Percentiles rank a stretch among this genome's conserved stretches.
Evolutionary conservation across 2,329 filamentous ascomycete species (phyloP).

Genomic region (Penicillium sclerotiorum): DNA sequence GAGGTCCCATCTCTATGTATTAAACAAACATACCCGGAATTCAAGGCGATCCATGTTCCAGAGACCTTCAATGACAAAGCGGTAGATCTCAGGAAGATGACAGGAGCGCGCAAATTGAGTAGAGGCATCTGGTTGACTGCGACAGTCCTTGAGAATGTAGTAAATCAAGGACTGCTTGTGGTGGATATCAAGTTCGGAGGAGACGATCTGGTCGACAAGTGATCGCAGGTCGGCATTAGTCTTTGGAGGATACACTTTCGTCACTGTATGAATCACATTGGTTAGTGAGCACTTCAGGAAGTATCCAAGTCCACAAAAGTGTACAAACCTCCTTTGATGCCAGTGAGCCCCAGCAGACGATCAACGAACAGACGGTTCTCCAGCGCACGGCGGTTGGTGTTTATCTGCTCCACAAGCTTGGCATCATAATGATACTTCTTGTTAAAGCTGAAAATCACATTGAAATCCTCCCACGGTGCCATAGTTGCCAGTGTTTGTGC

Average conservation of each 20-base stretch:
- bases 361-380: constrained; percentile 78
- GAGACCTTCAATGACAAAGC: constrained; percentile 77
- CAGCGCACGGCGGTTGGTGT: constrained; percentile 66
- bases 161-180: constrained; percentile 83
- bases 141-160: constrained; percentile 78
- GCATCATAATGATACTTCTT: constrained; percentile 65
- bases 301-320: constrained; percentile 11
- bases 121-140: constrained; percentile 54
- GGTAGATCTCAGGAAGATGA: constrained; percentile 74
- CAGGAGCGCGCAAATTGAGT: constrained; percentile 64
- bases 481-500: constrained; percentile 27
- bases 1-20: too few relatives aligned
- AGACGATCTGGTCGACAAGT: constrained; percentile 70
- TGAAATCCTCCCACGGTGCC: constrained; percentile 62
- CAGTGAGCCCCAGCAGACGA: constrained; percentile 69
- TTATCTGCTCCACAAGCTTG: constrained; percentile 63
- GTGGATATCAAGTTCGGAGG: constrained; percentile 66
- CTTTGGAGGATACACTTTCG: constrained; percentile 74
- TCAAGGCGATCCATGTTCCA: constrained; percentile 77
- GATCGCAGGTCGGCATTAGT: constrained; percentile 67
- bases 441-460: constrained; percentile 67
- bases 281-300: constrained; percentile 14
- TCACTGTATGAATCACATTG: constrained; percentile 39
- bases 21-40: constrained; percentile 61
- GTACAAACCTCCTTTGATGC: constrained; percentile 66